These are phyloP conservation scores for Fusarium anthophilum DNA, from an alignment of 2,329 filamentous ascomycete species.

Conservation along the genomic window DNA sequence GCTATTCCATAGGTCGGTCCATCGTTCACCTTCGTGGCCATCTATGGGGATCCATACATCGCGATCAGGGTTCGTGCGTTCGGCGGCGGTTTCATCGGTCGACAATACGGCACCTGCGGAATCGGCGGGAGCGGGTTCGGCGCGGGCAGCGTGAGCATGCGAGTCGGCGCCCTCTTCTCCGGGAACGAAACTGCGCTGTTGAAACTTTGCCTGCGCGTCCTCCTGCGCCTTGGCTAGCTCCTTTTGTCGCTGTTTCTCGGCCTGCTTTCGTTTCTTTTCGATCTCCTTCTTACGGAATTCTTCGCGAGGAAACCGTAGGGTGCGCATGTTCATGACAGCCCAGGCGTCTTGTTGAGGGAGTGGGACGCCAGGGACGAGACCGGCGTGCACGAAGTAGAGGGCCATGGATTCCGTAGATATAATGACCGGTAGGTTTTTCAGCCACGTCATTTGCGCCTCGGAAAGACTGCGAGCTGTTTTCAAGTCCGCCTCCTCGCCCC, in stretches of 20 bases:
- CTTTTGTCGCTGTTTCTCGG: constrained; percentile 32
- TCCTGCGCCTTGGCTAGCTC: constrained; percentile 29
- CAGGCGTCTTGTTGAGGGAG: constrained; percentile 78
- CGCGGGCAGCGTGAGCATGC: constrained; percentile 8
- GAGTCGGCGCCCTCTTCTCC: neutral
- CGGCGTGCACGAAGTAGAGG: constrained; percentile 82
- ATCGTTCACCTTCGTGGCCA: constrained; percentile 65
- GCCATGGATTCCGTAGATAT: constrained; percentile 73
- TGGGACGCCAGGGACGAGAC: constrained; percentile 78
- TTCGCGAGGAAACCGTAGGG: constrained; percentile 66
- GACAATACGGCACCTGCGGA: neutral
- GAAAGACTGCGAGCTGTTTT: constrained; percentile 65
- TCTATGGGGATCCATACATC: constrained; percentile 52
- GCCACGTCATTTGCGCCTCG: constrained; percentile 72
- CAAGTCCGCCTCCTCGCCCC: constrained; percentile 54
- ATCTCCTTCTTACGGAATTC: constrained; percentile 51
- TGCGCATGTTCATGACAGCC: constrained; percentile 93
- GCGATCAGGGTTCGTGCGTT: constrained; percentile 41
- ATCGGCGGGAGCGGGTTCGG: neutral
- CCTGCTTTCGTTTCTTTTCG: constrained; percentile 37
- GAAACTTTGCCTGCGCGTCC: neutral
- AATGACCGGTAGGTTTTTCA: constrained; percentile 79
- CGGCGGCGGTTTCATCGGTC: neutral
- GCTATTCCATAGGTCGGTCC: constrained; percentile 72
- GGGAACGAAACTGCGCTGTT: constrained; percentile 8